Evolutionary conservation across 805 yeast species (phyloP).

Genomic region (Kuraishia molischiana): DNA sequence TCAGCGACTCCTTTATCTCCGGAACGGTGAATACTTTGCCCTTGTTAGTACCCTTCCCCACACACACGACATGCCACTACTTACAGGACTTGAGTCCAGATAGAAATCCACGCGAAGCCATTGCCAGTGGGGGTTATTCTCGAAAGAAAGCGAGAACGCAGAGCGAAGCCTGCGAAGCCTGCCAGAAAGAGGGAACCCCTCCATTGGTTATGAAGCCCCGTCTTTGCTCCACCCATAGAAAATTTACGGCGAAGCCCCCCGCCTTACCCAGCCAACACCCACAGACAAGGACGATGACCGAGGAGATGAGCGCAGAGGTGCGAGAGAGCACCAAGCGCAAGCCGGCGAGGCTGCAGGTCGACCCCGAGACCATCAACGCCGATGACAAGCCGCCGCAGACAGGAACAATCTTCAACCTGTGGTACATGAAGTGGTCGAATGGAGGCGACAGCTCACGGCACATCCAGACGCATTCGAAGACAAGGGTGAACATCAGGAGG

Average conservation of each 20-base stretch:
- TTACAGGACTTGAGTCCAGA: not conserved
- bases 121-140: too few species aligned
- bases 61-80: too few species aligned
- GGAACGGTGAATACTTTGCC: not conserved
- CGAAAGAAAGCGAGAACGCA: too few species aligned
- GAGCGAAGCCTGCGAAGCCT: too few species aligned
- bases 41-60: too few species aligned
- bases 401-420: slow-evolving; percentile 73
- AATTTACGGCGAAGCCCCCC: too few species aligned
- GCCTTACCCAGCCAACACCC: too few species aligned
- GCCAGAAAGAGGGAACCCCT: too few species aligned
- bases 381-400: slow-evolving; percentile 68
- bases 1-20: slow-evolving; percentile 10
- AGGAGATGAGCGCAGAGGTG: too few species aligned
- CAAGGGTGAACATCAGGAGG: slow-evolving; percentile 46
- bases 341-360: slow-evolving; percentile 70
- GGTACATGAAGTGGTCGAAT: slow-evolving; percentile 88
- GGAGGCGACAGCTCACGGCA: slow-evolving; percentile 44
- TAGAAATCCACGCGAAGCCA: not conserved
- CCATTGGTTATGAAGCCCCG: too few species aligned
- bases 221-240: too few species aligned
- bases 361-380: slow-evolving; percentile 42
- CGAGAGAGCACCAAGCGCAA: slow-evolving; percentile 16
- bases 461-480: slow-evolving; percentile 30
- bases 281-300: too few species aligned